Percentiles rank a stretch among this genome's conserved stretches.
These are phyloP conservation scores for Oldenlandia corymbosa DNA, from an alignment of 257 asterid genomes.

Conservation along the genomic window DNA sequence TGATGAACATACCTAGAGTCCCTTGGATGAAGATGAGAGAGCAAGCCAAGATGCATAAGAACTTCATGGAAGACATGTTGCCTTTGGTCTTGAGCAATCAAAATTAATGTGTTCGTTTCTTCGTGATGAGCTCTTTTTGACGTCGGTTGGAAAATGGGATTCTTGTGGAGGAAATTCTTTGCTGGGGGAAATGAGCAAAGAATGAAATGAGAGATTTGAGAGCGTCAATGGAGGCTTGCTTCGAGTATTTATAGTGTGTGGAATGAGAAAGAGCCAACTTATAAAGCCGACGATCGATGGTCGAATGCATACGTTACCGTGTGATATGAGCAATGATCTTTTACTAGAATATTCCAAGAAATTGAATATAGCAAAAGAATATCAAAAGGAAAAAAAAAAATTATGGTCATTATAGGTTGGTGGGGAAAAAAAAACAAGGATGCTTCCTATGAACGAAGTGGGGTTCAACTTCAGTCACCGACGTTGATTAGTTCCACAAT, in stretches of 20 bases:
- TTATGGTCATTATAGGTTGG: no score
- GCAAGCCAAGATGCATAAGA: constrained; percentile 30
- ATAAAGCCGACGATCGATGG: background rate
- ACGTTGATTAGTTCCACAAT: no score
- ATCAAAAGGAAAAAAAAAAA: no score
- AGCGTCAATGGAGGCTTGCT: no score
- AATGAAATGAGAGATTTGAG: background rate
- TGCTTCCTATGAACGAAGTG: no score
- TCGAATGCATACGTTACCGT: background rate
- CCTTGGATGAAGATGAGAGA: constrained; percentile 31
- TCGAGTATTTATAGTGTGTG: constrained; percentile 8
- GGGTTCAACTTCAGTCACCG: no score
- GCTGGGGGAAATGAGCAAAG: background rate
- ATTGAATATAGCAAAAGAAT: background rate
- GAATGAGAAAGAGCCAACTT: background rate
- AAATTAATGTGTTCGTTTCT: no score
- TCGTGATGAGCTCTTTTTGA: no score
- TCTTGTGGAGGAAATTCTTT: background rate
- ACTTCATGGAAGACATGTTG: no score
- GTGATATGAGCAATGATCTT: background rate
- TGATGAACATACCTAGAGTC: constrained; percentile 17
- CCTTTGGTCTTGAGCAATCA: no score
- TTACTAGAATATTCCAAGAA: background rate
- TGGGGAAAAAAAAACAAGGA: no score
- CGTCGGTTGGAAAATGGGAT: background rate